Percentiles rank a stretch among this genome's conserved stretches.
phyloP scores from a whole-genome alignment of 2,329 filamentous ascomycete species.

The Colletotrichum nymphaeae region DNA sequence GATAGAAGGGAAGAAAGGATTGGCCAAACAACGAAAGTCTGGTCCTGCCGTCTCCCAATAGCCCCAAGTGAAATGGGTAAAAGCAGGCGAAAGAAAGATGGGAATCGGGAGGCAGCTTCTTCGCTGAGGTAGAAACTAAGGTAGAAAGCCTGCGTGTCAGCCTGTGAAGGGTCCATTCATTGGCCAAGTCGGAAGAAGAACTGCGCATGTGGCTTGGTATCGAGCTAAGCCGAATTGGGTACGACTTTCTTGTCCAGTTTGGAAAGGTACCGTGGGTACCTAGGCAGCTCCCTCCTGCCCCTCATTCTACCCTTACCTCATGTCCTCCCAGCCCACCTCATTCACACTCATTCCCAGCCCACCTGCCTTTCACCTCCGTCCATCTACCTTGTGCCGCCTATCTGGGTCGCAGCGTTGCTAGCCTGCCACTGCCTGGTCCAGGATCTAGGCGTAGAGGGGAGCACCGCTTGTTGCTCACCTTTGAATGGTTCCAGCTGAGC shows the following conservation, averaged over 20 bases:
- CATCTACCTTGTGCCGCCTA: neutral
- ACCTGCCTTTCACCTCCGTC: neutral
- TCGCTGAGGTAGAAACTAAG: neutral
- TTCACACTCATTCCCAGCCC: neutral
- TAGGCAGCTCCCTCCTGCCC: neutral
- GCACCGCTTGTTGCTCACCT: neutral
- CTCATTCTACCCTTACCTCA: neutral
- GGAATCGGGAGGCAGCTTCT: neutral
- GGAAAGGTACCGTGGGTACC: neutral
- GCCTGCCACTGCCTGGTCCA: neutral
- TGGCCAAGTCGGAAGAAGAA: neutral
- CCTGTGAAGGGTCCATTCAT: neutral
- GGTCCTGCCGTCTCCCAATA: neutral
- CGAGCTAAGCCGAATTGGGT: neutral
- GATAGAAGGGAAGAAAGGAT: neutral
- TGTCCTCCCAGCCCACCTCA: neutral
- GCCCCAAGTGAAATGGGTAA: neutral
- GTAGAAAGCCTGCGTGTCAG: neutral
- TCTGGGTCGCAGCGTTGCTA: neutral
- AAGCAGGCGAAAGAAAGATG: neutral
- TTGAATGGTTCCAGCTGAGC: neutral
- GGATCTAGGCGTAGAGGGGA: neutral
- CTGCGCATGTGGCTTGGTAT: neutral
- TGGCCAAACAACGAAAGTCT: neutral
- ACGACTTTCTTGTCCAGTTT: neutral